These are phyloP conservation scores for Starmerella scarabaei DNA, from an alignment of 805 yeast genomes.

Conservation along the genomic window DNA sequence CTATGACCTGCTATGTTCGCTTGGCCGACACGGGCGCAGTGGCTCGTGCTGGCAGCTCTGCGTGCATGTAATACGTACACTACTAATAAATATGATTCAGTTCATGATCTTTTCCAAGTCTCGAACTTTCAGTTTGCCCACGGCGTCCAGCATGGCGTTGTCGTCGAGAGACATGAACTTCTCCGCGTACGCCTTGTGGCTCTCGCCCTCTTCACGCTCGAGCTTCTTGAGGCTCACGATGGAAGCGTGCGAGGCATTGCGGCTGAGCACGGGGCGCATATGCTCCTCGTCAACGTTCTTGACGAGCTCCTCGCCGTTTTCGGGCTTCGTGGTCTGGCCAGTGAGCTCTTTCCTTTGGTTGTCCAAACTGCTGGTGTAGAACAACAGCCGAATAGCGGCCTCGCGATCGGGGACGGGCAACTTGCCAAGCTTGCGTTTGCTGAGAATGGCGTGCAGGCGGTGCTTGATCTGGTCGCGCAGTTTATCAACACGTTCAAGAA, in stretches of 20 bases:
- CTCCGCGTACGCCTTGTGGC: conserved; percentile 66
- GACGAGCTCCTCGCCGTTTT: conserved; percentile 15
- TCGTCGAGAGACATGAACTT: conserved; percentile 1
- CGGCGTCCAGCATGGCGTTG: conserved; percentile 5
- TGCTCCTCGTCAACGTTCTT: conserved; percentile 17
- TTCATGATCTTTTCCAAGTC: conserved; percentile 19
- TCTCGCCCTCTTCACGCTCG: conserved; percentile 86
- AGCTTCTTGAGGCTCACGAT: conserved; percentile 38
- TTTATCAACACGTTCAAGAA: conserved; percentile 11
- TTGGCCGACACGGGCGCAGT: too few relatives aligned
- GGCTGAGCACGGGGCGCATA: conserved; percentile 19
- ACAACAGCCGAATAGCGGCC: conserved; percentile 18
- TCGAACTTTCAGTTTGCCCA: conserved; percentile 11
- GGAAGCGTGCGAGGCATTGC: conserved; percentile 24
- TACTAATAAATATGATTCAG: conserved; percentile 1
- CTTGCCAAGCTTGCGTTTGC: conserved; percentile 12
- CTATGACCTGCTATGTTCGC: too few relatives aligned
- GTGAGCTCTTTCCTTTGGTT: conserved; percentile 13
- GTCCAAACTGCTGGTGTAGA: conserved; percentile 19
- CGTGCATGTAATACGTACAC: too few relatives aligned
- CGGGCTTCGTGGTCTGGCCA: conserved; percentile 4
- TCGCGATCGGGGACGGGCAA: conserved; percentile 21
- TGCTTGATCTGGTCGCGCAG: conserved; percentile 15
- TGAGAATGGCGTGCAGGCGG: conserved; percentile 18
- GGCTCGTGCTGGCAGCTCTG: too few relatives aligned